These are phyloP conservation scores for Suhomyces faveliae DNA, from an alignment of 805 yeast species.

Conservation along the genomic window DNA sequence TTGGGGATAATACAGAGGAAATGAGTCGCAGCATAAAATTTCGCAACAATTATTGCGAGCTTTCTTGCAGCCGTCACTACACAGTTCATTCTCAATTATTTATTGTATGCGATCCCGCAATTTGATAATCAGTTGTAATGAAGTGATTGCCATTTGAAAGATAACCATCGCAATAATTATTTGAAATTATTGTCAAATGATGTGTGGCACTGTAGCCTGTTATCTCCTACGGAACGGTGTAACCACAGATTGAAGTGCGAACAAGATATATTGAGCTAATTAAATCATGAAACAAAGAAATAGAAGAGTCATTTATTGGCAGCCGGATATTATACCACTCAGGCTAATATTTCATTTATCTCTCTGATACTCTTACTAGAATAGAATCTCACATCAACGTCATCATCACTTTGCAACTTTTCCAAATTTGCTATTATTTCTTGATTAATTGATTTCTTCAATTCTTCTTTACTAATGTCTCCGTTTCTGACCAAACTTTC, in stretches of 20 bases:
- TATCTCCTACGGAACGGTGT: too few species aligned
- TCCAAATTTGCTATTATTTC: constrained; percentile 66
- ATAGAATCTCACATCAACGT: constrained; percentile 86
- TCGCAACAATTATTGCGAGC: too few species aligned
- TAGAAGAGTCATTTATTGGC: neutral
- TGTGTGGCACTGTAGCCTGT: too few species aligned
- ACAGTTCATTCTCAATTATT: too few species aligned
- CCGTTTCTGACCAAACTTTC: constrained; percentile 42
- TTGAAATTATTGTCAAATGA: too few species aligned
- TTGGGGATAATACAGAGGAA: too few species aligned
- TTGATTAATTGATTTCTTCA: constrained; percentile 28
- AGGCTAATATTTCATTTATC: constrained; percentile 22
- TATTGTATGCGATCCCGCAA: too few species aligned
- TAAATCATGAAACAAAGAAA: neutral
- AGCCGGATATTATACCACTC: neutral
- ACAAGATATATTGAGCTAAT: neutral
- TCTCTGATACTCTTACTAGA: constrained; percentile 59
- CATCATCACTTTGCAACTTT: constrained; percentile 66
- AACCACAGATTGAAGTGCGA: neutral
- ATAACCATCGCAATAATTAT: too few species aligned
- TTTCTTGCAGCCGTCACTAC: too few species aligned
- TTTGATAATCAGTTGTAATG: too few species aligned
- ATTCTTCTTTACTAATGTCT: constrained; percentile 20
- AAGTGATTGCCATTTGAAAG: too few species aligned
- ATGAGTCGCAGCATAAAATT: too few species aligned